Base-by-base conservation (phyloP, 1,284 basidiomycete genomes). In the Hemileia vastatrix region DNA sequence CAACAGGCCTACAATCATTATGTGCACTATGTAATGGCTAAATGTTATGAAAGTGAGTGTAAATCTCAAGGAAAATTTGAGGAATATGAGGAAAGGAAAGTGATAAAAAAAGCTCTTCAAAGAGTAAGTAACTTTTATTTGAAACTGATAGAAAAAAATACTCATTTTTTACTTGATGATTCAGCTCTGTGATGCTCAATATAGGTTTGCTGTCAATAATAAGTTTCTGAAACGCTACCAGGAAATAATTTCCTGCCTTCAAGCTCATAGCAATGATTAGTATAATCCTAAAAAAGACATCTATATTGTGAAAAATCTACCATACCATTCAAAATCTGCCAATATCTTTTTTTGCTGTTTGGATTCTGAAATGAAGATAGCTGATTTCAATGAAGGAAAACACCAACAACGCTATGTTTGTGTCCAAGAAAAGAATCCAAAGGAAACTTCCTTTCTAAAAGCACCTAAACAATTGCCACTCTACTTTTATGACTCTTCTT, bases 251-350 rank as follows among this genome's bases (percentile, higher is more conserved):
- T 48, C 32, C 24, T 9, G 6, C 4, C 18, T 49, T 13, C 24
- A 48, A 18, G 44, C 55, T 11, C 55, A 57, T 27, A 49, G 45
- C 11, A 19, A 57, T 19, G 27, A 57, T 18, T 43, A 57, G 36
- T 57, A 49, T 47, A 5, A 9, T 19, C n/a, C 23, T 4, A 32
- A 31, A 6, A 31, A 57, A 9, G 11, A 49, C 4, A 9, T 36
- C 8, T 57, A 57, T 27, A 1, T 49, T 8, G 55, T 49, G 6
- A 32, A 49, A 40, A 48, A 21, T 15, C 45, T 57, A 5, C 55
- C 55, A 6, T 57, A 4, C 45, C 9, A 19, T 13, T 57, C 55
- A 8, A 19, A 57, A 0, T 43, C 43, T 19, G 55, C 55, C 13
- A 49, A 57, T 19, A 31, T 19, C 1, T 57, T 57, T 18, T 24